phyloP scores from a whole-genome alignment of 495 filamentous ascomycete species.

The Cryomyces antarcticus region DNA sequence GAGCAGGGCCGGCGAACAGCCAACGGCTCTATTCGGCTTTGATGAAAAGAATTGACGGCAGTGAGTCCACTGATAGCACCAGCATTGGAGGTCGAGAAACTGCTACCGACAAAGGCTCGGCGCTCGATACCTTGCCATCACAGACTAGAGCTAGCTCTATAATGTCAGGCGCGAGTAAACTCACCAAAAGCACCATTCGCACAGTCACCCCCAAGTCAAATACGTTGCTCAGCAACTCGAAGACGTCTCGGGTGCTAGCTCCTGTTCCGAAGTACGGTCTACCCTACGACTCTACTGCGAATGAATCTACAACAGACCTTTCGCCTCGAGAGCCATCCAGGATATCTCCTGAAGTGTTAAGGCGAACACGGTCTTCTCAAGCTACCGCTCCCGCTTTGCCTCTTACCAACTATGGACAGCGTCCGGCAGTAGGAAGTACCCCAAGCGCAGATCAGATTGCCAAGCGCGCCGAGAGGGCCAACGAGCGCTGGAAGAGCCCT shows the following conservation, averaged over 20 bases:
- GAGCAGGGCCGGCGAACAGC: conserved; percentile 29
- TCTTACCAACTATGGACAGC: conserved; percentile 1
- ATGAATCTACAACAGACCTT: too few species aligned
- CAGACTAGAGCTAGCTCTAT: background rate
- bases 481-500: conserved; percentile 15
- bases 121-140: conserved; percentile 6
- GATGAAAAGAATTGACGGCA: conserved; percentile 38
- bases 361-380: background rate
- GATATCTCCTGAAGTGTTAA: background rate
- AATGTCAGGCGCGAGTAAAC: conserved; percentile 1
- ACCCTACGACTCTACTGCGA: too few species aligned
- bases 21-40: conserved; percentile 54
- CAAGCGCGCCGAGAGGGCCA: conserved; percentile 9
- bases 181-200: conserved; percentile 6
- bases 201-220: conserved; percentile 3
- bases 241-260: too few species aligned
- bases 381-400: background rate
- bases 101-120: background rate
- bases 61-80: background rate
- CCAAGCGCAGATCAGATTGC: conserved; percentile 12
- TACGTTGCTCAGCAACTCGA: too few species aligned
- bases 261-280: too few species aligned
- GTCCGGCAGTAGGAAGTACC: conserved; percentile 3
- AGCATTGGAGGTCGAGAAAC: background rate
- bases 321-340: background rate